phyloP scores from a whole-genome alignment of 2,329 filamentous ascomycete genomes.

The Orbilia quercus region DNA sequence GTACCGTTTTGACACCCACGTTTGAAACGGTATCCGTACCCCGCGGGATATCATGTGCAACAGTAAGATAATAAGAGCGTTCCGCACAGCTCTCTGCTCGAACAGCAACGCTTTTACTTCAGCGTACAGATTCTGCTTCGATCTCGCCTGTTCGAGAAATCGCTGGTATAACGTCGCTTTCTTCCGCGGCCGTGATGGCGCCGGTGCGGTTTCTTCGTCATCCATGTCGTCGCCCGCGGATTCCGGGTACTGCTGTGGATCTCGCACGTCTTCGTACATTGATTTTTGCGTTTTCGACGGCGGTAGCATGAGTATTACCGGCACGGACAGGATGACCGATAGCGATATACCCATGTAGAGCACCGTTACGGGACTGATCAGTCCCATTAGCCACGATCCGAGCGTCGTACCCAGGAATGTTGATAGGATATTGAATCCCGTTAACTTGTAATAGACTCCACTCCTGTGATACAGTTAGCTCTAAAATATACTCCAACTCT shows the following conservation, averaged over 20 bases:
- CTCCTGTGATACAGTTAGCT: constrained; percentile 19
- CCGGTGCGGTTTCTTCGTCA: constrained; percentile 24
- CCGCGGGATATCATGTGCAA: constrained; percentile 39
- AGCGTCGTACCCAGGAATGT: constrained; percentile 41
- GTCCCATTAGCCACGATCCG: constrained; percentile 43
- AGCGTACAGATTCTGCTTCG: constrained; percentile 40
- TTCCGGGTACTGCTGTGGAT: constrained; percentile 19
- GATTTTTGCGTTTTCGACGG: constrained; percentile 8
- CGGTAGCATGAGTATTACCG: constrained; percentile 41
- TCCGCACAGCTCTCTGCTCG: constrained; percentile 35
- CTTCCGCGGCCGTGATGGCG: background rate
- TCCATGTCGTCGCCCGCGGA: constrained; percentile 10
- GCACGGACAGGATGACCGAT: constrained; percentile 30
- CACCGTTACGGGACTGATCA: constrained; percentile 32
- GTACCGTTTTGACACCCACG: constrained; percentile 53
- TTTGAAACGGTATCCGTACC: constrained; percentile 48
- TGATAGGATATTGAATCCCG: constrained; percentile 46
- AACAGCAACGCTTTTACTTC: constrained; percentile 33
- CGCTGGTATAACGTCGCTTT: constrained; percentile 39
- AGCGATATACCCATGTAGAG: constrained; percentile 39
- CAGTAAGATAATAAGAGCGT: constrained; percentile 39
- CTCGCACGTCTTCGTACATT: constrained; percentile 36
- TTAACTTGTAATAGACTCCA: constrained; percentile 47
- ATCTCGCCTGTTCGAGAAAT: constrained; percentile 42
- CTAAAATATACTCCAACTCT: background rate